Base-by-base conservation (phyloP, 208 protist species). In the Leptomonas pyrrhocoris region DNA sequence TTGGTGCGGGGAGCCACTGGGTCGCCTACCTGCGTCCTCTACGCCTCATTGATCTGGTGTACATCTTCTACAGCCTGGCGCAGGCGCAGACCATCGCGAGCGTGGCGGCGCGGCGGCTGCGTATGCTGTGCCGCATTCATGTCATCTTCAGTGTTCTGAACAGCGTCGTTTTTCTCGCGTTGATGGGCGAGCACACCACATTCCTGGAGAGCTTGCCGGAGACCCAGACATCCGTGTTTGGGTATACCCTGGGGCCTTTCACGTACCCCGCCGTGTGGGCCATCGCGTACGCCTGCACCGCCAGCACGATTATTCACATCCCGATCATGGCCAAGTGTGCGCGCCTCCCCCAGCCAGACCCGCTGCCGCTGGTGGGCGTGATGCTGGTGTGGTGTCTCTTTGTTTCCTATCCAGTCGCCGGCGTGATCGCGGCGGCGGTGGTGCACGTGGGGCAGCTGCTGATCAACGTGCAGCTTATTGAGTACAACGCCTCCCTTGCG, bases 251-350 rank as follows among this genome's bases (percentile, higher is more conserved):
- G 28, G 92, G 85, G 0, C 85, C 84, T 8, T 79, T 96, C 57
- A 80, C 79, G n/a, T 96, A 94, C 63, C 84, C 85, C 1, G 86
- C 89, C 12, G 45, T 96, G 16, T 96, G 90, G 90, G 83, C 84
- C 67, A 85, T 97, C 56, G 92, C 89, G n/a, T 51, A 49, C 18
- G 88, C 93, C 23, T 84, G 56, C 46, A 91, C 88, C 12, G 82
- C 53, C 34, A 94, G 88, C 73, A 90, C 66, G 13, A 77, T 93
- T 68, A 84, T 94, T 18, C 93, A 97, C 77, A 84, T 92, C 27
- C 72, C 88, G 21, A 95, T 97, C 67, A 68, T 82, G 53, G 82
- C 89, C 23, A 79, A 74, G n/a, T 97, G 90, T 72, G 68, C 79
- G n/a, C 54, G 51, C 43, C 61, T 85, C 31, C 72, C 66, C 2